Conservation (phyloP, 768 basidiomycete species). For the Leccinum boreale region DNA sequence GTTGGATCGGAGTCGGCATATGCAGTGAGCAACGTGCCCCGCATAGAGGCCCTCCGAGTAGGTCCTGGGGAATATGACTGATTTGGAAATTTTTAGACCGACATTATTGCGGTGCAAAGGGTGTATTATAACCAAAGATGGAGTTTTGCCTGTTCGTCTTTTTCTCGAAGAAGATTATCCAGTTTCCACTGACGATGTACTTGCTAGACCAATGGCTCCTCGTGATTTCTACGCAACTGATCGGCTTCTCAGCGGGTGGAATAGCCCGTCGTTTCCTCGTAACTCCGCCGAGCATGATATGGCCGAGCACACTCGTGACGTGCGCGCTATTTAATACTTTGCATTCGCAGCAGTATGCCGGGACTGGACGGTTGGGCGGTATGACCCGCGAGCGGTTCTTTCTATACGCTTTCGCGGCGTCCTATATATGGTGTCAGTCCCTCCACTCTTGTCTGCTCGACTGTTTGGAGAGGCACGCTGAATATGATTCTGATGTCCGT, state of each 20-base stretch:
- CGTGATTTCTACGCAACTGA: slow-evolving; percentile 71
- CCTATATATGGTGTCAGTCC: slow-evolving; percentile 56
- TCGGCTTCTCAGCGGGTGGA: slow-evolving; percentile 83
- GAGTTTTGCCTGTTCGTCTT: slow-evolving; percentile 51
- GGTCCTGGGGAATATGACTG: not conserved
- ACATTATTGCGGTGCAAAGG: slow-evolving; percentile 72
- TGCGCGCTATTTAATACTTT: slow-evolving; percentile 78
- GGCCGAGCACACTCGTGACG: slow-evolving; percentile 72
- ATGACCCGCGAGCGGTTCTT: slow-evolving; percentile 79
- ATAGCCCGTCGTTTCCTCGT: slow-evolving; percentile 72
- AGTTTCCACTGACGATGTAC: slow-evolving; percentile 5
- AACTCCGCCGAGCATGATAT: slow-evolving; percentile 58
- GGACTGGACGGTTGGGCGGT: slow-evolving; percentile 58
- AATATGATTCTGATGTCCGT: slow-evolving; percentile 7
- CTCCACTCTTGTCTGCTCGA: not conserved
- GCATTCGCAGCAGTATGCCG: slow-evolving; percentile 65
- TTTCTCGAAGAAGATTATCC: not conserved
- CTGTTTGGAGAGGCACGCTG: not conserved
- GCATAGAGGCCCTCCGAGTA: not conserved
- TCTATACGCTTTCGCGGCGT: slow-evolving; percentile 55
- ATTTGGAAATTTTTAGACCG: slow-evolving; percentile 38
- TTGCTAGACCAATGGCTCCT: slow-evolving; percentile 71
- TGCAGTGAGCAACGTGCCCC: slow-evolving; percentile 35
- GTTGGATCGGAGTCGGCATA: slow-evolving; percentile 60
- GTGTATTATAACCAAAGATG: slow-evolving; percentile 68